Evolutionary conservation across 331 rosid genomes (phyloP).

Genomic region (Acacia concinna): DNA sequence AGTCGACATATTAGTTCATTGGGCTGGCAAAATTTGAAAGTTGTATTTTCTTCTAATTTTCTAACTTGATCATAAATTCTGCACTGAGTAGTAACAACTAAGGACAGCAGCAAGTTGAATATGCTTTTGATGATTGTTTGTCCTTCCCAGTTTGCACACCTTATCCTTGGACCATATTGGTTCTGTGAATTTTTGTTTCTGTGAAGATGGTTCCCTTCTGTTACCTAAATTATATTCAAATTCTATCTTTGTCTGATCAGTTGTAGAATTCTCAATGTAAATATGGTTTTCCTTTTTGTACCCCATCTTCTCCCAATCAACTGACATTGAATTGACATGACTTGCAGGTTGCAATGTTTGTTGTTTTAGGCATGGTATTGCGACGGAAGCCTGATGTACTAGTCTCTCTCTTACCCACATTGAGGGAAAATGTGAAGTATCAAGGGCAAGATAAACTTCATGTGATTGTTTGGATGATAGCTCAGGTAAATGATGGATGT

Average conservation of each 20-base stretch:
- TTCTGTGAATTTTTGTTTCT: not conserved
- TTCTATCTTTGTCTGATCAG: not conserved
- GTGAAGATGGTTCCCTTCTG: not conserved
- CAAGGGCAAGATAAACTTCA: slow-evolving; percentile 76
- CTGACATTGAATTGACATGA: slow-evolving; percentile 13
- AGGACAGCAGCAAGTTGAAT: not conserved
- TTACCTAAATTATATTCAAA: not conserved
- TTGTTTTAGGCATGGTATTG: slow-evolving; percentile 60
- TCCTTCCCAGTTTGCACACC: not conserved
- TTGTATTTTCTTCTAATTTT: slow-evolving; percentile 13
- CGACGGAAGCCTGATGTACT: slow-evolving; percentile 64
- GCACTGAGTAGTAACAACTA: slow-evolving; percentile 1
- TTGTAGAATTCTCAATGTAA: not conserved
- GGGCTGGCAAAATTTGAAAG: slow-evolving; percentile 18
- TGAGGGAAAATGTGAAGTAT: slow-evolving; percentile 56
- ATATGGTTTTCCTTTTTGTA: not conserved
- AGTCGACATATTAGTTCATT: not conserved
- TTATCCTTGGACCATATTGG: not conserved
- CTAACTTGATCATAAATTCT: not conserved
- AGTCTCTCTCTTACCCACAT: slow-evolving; percentile 41
- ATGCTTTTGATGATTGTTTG: not conserved
- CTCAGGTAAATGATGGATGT: slow-evolving; percentile 45
- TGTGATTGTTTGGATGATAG: slow-evolving; percentile 56
- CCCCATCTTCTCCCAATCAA: not conserved
- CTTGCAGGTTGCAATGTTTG: slow-evolving; percentile 64